A percentile compares a stretch with the other conserved stretches of the same genome.
phyloP scores from a whole-genome alignment of 1,284 basidiomycete species.

The Cryptococcus depauperatus region DNA sequence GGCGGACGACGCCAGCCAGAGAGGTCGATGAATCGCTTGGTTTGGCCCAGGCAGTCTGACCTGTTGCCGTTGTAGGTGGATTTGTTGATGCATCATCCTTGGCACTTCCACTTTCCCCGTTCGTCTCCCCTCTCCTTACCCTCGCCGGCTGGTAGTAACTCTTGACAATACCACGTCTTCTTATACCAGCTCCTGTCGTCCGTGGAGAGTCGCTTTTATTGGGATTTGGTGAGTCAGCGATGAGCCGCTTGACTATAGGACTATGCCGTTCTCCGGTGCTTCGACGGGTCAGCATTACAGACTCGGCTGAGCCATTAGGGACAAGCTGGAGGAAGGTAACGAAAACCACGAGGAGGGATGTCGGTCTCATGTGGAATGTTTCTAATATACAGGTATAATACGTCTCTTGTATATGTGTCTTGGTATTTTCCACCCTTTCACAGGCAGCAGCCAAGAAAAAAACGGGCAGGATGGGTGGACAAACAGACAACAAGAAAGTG shows the following conservation, averaged over 20 bases:
- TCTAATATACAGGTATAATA: neutral
- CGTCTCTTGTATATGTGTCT: neutral
- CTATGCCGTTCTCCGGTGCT: conserved; percentile 1
- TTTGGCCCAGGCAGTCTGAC: neutral
- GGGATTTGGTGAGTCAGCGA: neutral
- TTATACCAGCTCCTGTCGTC: neutral
- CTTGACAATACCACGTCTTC: neutral
- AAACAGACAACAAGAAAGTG: no score
- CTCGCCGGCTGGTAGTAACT: neutral
- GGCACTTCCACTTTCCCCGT: neutral
- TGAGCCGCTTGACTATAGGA: conserved; percentile 1
- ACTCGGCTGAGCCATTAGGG: neutral
- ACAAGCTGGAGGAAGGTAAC: neutral
- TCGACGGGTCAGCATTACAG: conserved; percentile 1
- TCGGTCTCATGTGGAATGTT: neutral
- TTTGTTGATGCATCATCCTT: neutral
- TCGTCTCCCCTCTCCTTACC: neutral
- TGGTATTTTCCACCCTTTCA: neutral
- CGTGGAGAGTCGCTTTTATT: neutral
- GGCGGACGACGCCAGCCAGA: neutral
- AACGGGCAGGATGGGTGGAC: no score
- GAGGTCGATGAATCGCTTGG: neutral
- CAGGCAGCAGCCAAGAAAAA: neutral
- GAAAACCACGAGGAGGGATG: neutral
- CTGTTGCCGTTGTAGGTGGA: neutral